Conservation (phyloP, 2,329 filamentous ascomycete species). For the Boeremia lycopersici region DNA sequence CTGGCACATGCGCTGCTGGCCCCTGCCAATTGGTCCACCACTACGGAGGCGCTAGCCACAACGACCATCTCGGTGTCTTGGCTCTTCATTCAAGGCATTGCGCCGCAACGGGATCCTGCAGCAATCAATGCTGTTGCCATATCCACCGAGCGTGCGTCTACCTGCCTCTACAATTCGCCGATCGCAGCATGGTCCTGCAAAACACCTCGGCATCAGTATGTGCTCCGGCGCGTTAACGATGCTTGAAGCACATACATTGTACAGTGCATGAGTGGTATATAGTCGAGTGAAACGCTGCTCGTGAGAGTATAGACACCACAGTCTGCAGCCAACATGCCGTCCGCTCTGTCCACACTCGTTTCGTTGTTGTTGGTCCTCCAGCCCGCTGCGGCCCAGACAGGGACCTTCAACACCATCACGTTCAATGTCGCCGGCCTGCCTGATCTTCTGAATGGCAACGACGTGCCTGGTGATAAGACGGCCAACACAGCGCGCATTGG, state of each 20-base stretch:
- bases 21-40: conserved; percentile 4
- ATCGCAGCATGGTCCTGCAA: neutral
- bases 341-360: conserved; percentile 5
- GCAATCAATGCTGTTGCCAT: conserved; percentile 4
- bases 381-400: conserved; percentile 31
- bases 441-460: conserved; percentile 62
- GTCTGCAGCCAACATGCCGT: conserved; percentile 18
- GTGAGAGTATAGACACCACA: neutral
- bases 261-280: conserved; percentile 2
- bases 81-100: conserved; percentile 3
- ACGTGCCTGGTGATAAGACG: conserved; percentile 66
- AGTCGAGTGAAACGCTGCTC: neutral
- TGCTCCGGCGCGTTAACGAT: neutral
- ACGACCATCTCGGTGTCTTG: conserved; percentile 3
- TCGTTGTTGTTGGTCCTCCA: conserved; percentile 17
- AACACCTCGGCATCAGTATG: neutral
- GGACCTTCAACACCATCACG: conserved; percentile 59
- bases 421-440: conserved; percentile 69
- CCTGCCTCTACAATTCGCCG: conserved; percentile 10
- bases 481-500: conserved; percentile 65
- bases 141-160: conserved; percentile 4
- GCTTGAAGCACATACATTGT: neutral
- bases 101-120: neutral
- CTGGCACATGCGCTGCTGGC: conserved; percentile 2
- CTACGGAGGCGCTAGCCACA: conserved; percentile 5